phyloP scores from a whole-genome alignment of 2,329 filamentous ascomycete species.

The Colletotrichum spaethianum region DNA sequence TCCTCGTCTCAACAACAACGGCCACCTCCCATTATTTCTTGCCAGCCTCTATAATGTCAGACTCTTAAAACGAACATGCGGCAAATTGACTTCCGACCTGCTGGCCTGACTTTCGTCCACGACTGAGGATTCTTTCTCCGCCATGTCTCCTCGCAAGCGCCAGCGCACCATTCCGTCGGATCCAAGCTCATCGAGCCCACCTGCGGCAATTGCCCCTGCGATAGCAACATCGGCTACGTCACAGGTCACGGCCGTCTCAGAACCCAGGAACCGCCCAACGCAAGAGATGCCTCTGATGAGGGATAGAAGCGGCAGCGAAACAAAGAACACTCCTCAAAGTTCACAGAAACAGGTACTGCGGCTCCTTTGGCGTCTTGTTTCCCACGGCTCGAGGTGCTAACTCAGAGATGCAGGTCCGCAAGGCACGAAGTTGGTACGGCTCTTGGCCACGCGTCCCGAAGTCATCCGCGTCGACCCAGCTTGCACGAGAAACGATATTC shows the following conservation, averaged over 20 bases:
- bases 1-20: conserved; percentile 24
- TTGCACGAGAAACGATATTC: conserved; percentile 73
- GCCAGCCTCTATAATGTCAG: conserved; percentile 25
- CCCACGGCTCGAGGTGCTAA: conserved; percentile 11
- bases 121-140: conserved; percentile 24
- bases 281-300: conserved; percentile 36
- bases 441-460: conserved; percentile 72
- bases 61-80: conserved; percentile 34
- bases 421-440: conserved; percentile 74
- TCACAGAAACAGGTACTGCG: conserved; percentile 39
- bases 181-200: conserved; percentile 41
- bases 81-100: conserved; percentile 32
- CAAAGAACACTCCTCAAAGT: conserved; percentile 19
- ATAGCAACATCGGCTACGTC: conserved; percentile 42
- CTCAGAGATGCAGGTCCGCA: conserved; percentile 58
- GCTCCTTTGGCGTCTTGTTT: background rate
- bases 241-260: conserved; percentile 42
- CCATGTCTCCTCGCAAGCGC: conserved; percentile 61
- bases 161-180: conserved; percentile 53
- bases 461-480: conserved; percentile 70
- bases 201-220: conserved; percentile 40
- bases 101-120: conserved; percentile 18
- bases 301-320: conserved; percentile 39
- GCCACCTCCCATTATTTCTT: conserved; percentile 4
- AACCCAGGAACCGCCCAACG: conserved; percentile 29